Evolutionary conservation across 768 basidiomycete species (phyloP).

Genomic region (Hortiboletus campestris): DNA sequence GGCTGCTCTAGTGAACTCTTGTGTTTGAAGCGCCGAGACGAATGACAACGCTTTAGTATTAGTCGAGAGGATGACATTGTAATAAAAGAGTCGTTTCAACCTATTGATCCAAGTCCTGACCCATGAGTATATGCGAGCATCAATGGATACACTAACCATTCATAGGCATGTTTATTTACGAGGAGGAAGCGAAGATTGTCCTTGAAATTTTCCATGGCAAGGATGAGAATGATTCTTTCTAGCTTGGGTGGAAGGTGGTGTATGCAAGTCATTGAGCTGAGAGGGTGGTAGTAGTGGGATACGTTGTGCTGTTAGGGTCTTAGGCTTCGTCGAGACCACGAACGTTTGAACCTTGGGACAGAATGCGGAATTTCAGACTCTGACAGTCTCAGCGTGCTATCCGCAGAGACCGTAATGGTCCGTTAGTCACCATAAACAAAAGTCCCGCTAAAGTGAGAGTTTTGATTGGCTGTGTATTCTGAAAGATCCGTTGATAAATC

Average conservation of each 20-base stretch:
- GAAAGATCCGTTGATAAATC: too few species aligned
- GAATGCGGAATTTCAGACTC: too few species aligned
- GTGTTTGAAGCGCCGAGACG: neutral
- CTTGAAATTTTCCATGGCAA: neutral
- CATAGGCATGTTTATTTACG: neutral
- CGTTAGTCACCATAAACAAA: too few species aligned
- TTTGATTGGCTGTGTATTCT: too few species aligned
- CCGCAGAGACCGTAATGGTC: too few species aligned
- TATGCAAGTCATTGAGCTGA: neutral
- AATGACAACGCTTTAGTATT: neutral
- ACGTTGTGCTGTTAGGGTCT: too few species aligned
- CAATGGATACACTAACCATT: neutral
- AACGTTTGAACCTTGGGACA: too few species aligned
- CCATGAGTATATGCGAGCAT: too few species aligned
- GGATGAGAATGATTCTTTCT: neutral
- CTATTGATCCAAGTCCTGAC: neutral
- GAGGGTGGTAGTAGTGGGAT: too few species aligned
- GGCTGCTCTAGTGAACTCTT: neutral
- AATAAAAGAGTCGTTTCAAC: neutral
- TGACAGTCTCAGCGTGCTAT: too few species aligned
- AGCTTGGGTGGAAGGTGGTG: neutral
- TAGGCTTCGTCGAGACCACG: too few species aligned
- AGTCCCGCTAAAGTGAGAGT: too few species aligned
- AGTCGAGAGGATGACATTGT: neutral
- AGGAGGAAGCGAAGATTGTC: neutral